Base-by-base conservation (phyloP, 495 filamentous ascomycete species). In the Penicillium bialowiezense region DNA sequence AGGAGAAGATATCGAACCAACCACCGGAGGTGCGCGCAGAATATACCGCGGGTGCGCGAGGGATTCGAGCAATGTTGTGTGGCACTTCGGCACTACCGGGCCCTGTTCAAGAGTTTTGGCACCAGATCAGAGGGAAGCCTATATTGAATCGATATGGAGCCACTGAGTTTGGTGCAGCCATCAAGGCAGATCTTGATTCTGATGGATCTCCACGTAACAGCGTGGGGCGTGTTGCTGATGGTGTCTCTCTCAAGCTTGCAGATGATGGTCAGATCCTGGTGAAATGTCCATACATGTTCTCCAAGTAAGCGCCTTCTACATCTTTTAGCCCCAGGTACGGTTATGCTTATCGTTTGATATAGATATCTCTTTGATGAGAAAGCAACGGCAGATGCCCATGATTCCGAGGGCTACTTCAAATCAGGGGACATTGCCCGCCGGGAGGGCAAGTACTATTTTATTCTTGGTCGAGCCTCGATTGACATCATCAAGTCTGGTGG, bases 71-170 rank as follows among this genome's bases (percentile, higher is more conserved):
- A 0, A 67, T 71, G 53, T 51, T 78, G 1, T 77, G 72, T 51
- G 75, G 74, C 1, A 76, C 74, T 1, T 69, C 66, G 0, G 73
- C 74, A 4, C 55, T 78, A 34, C 75, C 75, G 21, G 60, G 63
- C 14, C 71, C 75, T 4, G 70, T 77, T 10, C 66, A 69, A 29
- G 59, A 72, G 7, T 76, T 76, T 46, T 78, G 74, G 74, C 67
- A 63, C 29, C 42, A 62, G 12, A 51, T 78, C 7, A 47, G 73
- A 32, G 55, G 66, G 10, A 63, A 65, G 49, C 63, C 52, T 19
- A 75, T 78, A 36, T 42, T 74, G 23, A 70, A 70, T 31, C 61
- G 75, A 12, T 78, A 77, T 44, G 75, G 74, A 1, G 68, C 70
- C 10, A 74, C 75, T 7, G 75, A 78, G 48, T 69, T 77, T 53